A percentile compares a stretch with the other conserved stretches of the same genome.
These are phyloP conservation scores for Paxillus involutus DNA, from an alignment of 768 basidiomycete genomes.

Conservation along the genomic window DNA sequence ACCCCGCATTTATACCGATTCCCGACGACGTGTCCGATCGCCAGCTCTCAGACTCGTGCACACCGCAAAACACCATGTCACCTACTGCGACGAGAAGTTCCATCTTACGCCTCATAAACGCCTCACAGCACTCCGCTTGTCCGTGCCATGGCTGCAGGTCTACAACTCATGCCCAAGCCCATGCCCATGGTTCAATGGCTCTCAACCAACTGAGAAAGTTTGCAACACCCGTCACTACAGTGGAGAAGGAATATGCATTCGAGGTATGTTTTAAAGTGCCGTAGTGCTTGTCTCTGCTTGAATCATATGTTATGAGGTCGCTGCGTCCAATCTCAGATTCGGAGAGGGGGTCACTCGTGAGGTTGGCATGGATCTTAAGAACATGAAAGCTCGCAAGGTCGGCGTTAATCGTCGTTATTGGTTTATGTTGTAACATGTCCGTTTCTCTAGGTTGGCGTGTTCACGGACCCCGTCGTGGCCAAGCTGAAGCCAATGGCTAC, in stretches of 20 bases:
- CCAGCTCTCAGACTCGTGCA: background rate
- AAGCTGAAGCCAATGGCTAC: constrained; percentile 81
- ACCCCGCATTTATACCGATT: constrained; percentile 6
- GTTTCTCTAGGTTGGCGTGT: constrained; percentile 79
- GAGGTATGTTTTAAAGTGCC: constrained; percentile 49
- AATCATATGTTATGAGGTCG: constrained; percentile 49
- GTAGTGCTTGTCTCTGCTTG: background rate
- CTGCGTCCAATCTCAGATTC: constrained; percentile 85
- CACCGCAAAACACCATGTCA: constrained; percentile 30
- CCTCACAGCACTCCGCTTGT: constrained; percentile 70
- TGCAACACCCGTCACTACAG: constrained; percentile 71
- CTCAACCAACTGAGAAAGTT: constrained; percentile 67
- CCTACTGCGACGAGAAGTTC: constrained; percentile 51
- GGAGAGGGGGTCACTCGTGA: constrained; percentile 89
- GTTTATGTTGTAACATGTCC: constrained; percentile 6
- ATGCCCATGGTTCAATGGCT: constrained; percentile 36
- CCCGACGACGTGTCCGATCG: background rate
- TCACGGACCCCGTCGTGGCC: constrained; percentile 86
- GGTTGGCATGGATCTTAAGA: constrained; percentile 92
- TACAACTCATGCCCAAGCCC: constrained; percentile 38
- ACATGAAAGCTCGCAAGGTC: constrained; percentile 88
- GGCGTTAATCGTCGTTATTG: background rate
- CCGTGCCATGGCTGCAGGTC: constrained; percentile 75
- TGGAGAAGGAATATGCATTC: constrained; percentile 90
- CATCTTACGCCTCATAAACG: constrained; percentile 74